Conservation (phyloP, 306 rosid genomes). For the Sindora glabra region DNA sequence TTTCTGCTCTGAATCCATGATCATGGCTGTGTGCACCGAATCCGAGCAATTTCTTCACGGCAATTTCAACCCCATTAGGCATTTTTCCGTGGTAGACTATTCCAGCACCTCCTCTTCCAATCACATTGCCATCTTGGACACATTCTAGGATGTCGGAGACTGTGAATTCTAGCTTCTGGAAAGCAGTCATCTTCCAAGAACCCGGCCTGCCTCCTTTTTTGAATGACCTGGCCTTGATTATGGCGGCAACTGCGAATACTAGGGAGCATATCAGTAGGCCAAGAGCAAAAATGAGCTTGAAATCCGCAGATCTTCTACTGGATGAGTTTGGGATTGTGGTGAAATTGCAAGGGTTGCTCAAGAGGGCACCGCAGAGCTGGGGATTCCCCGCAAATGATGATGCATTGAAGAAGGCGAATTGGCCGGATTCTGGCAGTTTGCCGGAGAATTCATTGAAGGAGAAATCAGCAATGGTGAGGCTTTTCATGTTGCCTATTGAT, state of each 20-base stretch:
- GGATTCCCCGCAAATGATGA: slow-evolving; percentile 79
- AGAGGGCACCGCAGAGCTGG: slow-evolving; percentile 55
- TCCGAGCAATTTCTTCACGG: slow-evolving; percentile 72
- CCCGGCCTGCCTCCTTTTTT: slow-evolving; percentile 33
- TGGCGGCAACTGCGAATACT: slow-evolving; percentile 58
- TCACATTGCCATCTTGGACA: slow-evolving; percentile 76
- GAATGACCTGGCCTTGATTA: slow-evolving; percentile 54
- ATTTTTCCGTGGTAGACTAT: slow-evolving; percentile 88
- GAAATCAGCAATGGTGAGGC: slow-evolving; percentile 86
- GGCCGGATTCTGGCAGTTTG: slow-evolving; percentile 71
- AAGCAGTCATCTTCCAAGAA: slow-evolving; percentile 76
- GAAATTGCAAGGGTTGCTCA: slow-evolving; percentile 73
- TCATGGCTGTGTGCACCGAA: slow-evolving; percentile 60
- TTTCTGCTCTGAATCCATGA: slow-evolving; percentile 78
- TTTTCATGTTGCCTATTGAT: slow-evolving; percentile 60
- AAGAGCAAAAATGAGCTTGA: slow-evolving; percentile 67
- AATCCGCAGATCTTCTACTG: slow-evolving; percentile 21
- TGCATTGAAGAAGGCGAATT: slow-evolving; percentile 68
- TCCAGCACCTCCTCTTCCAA: slow-evolving; percentile 92
- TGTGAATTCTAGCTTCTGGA: slow-evolving; percentile 63
- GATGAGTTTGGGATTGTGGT: slow-evolving; percentile 22
- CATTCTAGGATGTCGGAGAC: slow-evolving; percentile 68
- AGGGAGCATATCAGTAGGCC: slow-evolving; percentile 64
- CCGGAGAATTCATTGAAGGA: slow-evolving; percentile 86
- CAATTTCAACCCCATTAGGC: slow-evolving; percentile 73